These are phyloP conservation scores for Ceratocystis cacaofunesta DNA, from an alignment of 2,329 filamentous ascomycete species.

Conservation along the genomic window DNA sequence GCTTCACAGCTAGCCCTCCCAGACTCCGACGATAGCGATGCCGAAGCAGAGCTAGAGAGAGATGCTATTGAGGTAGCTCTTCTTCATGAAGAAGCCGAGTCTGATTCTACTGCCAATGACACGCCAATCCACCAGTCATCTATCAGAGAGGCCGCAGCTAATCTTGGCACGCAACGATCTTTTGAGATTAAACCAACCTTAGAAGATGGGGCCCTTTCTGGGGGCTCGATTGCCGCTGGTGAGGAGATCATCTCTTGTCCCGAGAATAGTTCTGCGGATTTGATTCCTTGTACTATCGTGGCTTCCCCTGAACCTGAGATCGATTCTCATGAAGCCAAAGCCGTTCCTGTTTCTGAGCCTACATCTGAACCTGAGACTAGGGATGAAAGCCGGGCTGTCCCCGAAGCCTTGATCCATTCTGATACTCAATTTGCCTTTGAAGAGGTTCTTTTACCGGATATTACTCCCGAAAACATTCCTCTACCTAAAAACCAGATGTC, in stretches of 20 bases:
- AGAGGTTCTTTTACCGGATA: neutral
- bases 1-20: neutral
- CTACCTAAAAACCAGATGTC: neutral
- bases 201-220: neutral
- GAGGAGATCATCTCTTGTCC: neutral
- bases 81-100: neutral
- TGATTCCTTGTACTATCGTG: neutral
- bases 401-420: neutral
- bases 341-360: neutral
- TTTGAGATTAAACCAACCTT: neutral
- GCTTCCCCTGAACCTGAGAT: neutral
- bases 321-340: too few species aligned
- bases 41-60: neutral
- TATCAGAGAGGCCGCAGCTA: neutral
- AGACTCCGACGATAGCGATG: neutral
- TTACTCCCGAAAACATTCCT: neutral
- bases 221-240: too few species aligned
- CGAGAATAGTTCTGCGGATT: neutral
- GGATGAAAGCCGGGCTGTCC: neutral
- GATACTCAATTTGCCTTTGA: neutral
- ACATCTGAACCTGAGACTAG: neutral
- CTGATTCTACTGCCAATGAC: neutral
- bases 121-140: neutral
- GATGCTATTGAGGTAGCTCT: neutral
- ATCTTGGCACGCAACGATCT: neutral